Evolutionary conservation across 2,329 filamentous ascomycete genomes (phyloP).

Genomic region (Clonostachys rhizophaga): DNA sequence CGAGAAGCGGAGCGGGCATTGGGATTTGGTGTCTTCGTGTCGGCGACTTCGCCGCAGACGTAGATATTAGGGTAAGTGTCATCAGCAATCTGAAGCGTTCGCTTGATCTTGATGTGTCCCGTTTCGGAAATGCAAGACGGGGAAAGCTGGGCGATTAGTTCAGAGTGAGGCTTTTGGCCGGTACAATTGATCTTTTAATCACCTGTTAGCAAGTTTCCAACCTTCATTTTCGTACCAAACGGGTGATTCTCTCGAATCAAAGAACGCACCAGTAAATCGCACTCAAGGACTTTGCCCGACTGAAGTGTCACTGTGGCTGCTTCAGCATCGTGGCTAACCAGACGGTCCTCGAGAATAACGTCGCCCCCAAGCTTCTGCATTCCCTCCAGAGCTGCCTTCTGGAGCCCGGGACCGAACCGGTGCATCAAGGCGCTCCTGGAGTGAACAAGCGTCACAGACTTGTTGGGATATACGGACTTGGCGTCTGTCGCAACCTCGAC

Average conservation of each 20-base stretch:
- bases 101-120: constrained; percentile 47
- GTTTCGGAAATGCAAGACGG: constrained; percentile 36
- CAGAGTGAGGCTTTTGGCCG: constrained; percentile 53
- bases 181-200: constrained; percentile 47
- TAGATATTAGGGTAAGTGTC: constrained; percentile 46
- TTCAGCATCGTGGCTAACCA: constrained; percentile 25
- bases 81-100: constrained; percentile 52
- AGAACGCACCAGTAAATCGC: constrained; percentile 43
- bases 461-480: constrained; percentile 49
- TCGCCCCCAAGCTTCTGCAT: constrained; percentile 41
- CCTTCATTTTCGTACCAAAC: too few relatives aligned
- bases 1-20: constrained; percentile 50
- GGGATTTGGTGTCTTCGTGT: constrained; percentile 36
- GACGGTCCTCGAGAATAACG: constrained; percentile 45
- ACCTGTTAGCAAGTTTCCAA: background rate
- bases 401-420: constrained; percentile 38
- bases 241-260: background rate
- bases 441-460: constrained; percentile 52
- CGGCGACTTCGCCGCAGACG: constrained; percentile 60
- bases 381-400: constrained; percentile 29
- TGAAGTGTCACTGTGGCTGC: constrained; percentile 34
- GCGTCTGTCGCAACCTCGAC: constrained; percentile 58
- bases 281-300: constrained; percentile 37
- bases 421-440: constrained; percentile 48
- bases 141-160: constrained; percentile 35